Base-by-base conservation (phyloP, 192 early-diverging fungal species). In the Pilaira anomala region DNA sequence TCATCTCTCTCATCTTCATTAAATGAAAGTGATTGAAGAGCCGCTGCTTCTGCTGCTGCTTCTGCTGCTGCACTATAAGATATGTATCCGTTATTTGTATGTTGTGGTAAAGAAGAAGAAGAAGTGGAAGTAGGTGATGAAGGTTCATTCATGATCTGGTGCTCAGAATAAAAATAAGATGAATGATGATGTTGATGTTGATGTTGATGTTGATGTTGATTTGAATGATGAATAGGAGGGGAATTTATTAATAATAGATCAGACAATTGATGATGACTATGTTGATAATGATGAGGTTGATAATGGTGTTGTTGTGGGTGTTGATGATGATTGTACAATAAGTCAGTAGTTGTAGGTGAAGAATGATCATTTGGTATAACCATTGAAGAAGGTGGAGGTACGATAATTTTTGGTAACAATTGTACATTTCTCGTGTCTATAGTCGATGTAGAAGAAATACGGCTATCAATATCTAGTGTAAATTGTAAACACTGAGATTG, bases 281-380 rank as follows among this genome's bases (percentile, higher is more conserved):
- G 44, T n/a, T 14, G 13, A 46, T 46, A 18, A 46, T 46, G 16
- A 46, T 46, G 44, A 14, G 56, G 40, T 16, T 7, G 33, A 11
- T 28, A 58, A 24, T 42, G 33, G 4, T 39, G 33, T 2, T 36
- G 33, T 4, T 36, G 33, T 9, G 33, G 33, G 33, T 36, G 33
- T 36, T 36, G 33, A 4, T 36, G 33, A 36, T 36, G 33, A 36
- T 36, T 36, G 11, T 36, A 36, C 33, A 36, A 36, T 36, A 36
- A 36, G 11, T 36, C 33, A 36, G 33, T 36, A 9, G 33, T 36
- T 36, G 33, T 36, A 36, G 33, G 33, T 36, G 33, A 36, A 36
- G 56, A 41, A 5, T 21, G 56, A 42, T 58, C 56, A 42, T 58
- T 58, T 12, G 56, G 56, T 42, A 58, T 58, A 40, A 58, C 56